Conservation (phyloP, 768 basidiomycete species). For the Erythrobasidium yunnanense region DNA sequence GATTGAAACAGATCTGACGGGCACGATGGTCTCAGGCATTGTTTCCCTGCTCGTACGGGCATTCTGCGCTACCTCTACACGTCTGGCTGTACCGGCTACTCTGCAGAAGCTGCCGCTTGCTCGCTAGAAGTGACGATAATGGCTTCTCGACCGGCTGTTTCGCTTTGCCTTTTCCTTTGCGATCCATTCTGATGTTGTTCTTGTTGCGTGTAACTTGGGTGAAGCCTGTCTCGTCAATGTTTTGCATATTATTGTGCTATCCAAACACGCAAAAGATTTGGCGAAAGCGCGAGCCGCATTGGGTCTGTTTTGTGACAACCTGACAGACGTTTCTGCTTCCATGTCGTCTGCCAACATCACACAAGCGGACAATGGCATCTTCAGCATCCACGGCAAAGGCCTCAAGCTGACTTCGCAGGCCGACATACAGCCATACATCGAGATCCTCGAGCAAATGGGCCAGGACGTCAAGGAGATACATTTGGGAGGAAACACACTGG, state of each 20-base stretch:
- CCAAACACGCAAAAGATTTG: too few species aligned
- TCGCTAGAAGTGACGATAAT: background rate
- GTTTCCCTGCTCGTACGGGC: background rate
- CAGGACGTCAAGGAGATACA: constrained; percentile 70
- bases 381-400: constrained; percentile 55
- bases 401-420: constrained; percentile 67
- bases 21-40: background rate
- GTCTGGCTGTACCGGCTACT: background rate
- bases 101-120: background rate
- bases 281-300: too few species aligned
- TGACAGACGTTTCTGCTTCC: background rate
- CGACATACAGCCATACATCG: constrained; percentile 64
- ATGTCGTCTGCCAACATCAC: background rate
- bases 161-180: constrained; percentile 1
- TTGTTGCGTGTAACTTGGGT: too few species aligned
- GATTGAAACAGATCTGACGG: background rate
- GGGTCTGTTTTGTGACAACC: too few species aligned
- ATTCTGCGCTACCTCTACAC: background rate
- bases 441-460: constrained; percentile 41
- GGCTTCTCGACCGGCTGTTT: background rate
- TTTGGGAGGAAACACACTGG: constrained; percentile 86
- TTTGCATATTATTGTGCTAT: too few species aligned
- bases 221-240: too few species aligned
- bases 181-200: too few species aligned
- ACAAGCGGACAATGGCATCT: constrained; percentile 36